Percentiles rank a stretch among this genome's conserved stretches.
Conservation (phyloP, 176 grass and related monocot species). For the Cenchrus americanus region DNA sequence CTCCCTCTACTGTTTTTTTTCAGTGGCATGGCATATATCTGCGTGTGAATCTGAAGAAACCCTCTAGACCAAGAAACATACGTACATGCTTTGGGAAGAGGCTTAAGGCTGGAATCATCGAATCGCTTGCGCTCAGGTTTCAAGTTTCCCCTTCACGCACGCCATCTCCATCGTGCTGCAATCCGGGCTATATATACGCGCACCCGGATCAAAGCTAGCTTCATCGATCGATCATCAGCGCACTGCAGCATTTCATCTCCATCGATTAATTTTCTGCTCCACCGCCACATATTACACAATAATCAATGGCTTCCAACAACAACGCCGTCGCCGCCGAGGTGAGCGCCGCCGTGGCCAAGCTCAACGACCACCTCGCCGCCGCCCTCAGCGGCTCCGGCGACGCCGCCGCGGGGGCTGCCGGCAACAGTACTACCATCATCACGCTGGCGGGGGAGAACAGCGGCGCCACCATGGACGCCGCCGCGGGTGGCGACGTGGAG, state of each 20-base stretch:
- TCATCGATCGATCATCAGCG: neutral
- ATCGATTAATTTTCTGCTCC: neutral
- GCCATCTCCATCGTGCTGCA: neutral
- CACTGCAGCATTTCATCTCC: neutral
- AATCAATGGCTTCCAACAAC: slow-evolving; percentile 36
- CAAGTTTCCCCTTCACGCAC: slow-evolving; percentile 21
- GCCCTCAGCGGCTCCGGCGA: slow-evolving; percentile 19
- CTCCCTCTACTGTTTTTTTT: neutral
- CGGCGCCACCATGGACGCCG: slow-evolving; percentile 59
- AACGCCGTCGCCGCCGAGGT: slow-evolving; percentile 37
- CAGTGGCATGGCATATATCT: neutral
- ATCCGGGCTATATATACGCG: slow-evolving; percentile 11
- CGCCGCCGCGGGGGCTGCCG: neutral
- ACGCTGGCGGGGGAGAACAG: slow-evolving; percentile 72
- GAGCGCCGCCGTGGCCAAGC: slow-evolving; percentile 49
- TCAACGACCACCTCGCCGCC: slow-evolving; percentile 60
- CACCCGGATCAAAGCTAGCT: neutral
- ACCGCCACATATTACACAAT: neutral
- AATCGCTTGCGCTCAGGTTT: slow-evolving; percentile 6
- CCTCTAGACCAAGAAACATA: neutral
- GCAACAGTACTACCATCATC: slow-evolving; percentile 52
- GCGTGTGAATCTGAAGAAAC: neutral
- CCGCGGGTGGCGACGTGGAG: slow-evolving; percentile 10
- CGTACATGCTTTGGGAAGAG: slow-evolving; percentile 2
- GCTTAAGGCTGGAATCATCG: slow-evolving; percentile 37